Base-by-base conservation (phyloP, 2,329 filamentous ascomycete genomes). In the Ophiostoma triangulosporum region DNA sequence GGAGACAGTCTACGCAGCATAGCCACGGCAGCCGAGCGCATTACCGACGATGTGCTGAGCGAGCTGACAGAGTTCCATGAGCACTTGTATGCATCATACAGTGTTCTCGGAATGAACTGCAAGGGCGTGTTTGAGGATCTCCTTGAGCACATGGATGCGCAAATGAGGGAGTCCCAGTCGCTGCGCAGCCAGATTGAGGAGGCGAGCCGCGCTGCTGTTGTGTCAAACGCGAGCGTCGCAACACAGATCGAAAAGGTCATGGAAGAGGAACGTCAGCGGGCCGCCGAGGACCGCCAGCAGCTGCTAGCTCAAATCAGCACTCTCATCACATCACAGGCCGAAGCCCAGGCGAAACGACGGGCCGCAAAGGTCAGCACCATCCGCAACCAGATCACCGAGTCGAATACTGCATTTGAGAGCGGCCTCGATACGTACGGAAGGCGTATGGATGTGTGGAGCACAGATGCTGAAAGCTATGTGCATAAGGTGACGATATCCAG, bases 21-120 rank as follows among this genome's bases (percentile, higher is more conserved):
- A 22, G 89, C 89, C 2, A 77, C 77, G 11, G 88, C 90, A 9
- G 89, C 91, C 1, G 88, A 91, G 68, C 83, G 85, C 53, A 96
- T 97, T 57, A 88, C 89, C 0, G 86, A 84, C 12, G 91, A 94
- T 61, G 90, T 97, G 48, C 79, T 95, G 56, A 84, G 78, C 55
- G 91, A 97, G 66, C 77, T 98, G 56, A 78, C 81, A 31, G 76
- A 78, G n/a, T 94, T 97, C 62, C 88, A 96, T 65, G 78, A 74
- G 50, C 82, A 71, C 31, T 12, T 55, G 14, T 50, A 55, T 17
- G n/a, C 40, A 7, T 55, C 54, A 6, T 55, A 55, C 36, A 52
- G 54, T 50, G 32, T 33, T 6, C 35, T 55, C 11, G 54, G 54
- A 3, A 29, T 50, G 15, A 50, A 55, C 43, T 51, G 46, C 27